Conservation (phyloP, 306 rosid genomes). For the Albizia julibrissin region DNA sequence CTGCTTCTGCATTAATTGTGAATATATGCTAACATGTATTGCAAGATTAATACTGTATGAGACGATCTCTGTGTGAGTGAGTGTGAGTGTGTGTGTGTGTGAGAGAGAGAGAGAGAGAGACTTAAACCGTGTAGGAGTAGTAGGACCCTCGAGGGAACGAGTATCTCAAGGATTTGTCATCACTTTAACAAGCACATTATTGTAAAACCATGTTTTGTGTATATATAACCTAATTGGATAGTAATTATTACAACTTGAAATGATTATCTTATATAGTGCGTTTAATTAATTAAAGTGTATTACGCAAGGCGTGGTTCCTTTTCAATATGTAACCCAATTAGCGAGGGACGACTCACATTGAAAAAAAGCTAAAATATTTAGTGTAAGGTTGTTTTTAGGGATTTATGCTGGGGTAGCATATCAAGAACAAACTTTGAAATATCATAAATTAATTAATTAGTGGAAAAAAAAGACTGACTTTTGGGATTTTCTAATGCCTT, state of each 20-base stretch:
- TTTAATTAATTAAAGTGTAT: slow-evolving; percentile 29
- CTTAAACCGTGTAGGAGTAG: neutral
- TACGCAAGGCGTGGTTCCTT: slow-evolving; percentile 49
- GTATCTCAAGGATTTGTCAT: slow-evolving; percentile 37
- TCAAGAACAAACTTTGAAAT: slow-evolving; percentile 34
- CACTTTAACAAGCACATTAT: slow-evolving; percentile 42
- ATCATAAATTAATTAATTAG: slow-evolving; percentile 21
- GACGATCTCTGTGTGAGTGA: no score
- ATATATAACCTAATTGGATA: slow-evolving; percentile 21
- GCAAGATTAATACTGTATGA: no score
- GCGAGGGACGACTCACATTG: slow-evolving; percentile 11
- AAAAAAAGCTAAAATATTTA: neutral
- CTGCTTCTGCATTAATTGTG: neutral
- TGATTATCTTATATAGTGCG: slow-evolving; percentile 6
- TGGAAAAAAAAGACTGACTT: slow-evolving; percentile 37
- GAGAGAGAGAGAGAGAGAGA: neutral
- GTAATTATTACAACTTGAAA: slow-evolving; percentile 23
- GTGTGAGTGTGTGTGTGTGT: no score
- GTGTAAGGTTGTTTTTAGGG: neutral
- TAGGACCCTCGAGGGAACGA: slow-evolving; percentile 6
- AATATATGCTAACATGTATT: no score
- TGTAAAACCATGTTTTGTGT: slow-evolving; percentile 30
- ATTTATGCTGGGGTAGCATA: slow-evolving; percentile 23
- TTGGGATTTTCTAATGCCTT: slow-evolving; percentile 41
- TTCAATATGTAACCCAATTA: slow-evolving; percentile 31